These are phyloP conservation scores for Ceratocystis cubensis DNA, from an alignment of 2,329 filamentous ascomycete species.

Conservation along the genomic window DNA sequence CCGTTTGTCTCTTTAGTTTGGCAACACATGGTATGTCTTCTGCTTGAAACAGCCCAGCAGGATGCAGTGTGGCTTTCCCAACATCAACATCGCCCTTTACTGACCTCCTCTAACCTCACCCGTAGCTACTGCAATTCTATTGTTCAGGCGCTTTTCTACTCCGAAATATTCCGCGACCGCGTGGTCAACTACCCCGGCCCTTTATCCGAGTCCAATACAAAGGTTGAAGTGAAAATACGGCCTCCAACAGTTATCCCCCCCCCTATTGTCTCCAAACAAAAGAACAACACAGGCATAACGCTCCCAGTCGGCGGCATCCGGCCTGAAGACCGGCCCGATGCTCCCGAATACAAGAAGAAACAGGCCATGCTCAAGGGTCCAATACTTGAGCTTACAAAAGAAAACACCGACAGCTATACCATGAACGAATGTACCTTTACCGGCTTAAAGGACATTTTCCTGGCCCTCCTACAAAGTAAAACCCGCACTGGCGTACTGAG, in stretches of 20 bases:
- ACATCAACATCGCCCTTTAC: neutral
- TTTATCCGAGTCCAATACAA: constrained; percentile 54
- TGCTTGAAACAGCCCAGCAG: neutral
- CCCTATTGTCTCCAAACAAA: constrained; percentile 29
- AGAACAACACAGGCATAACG: constrained; percentile 11
- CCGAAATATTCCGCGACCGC: constrained; percentile 81
- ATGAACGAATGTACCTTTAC: constrained; percentile 96
- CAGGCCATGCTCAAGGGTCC: constrained; percentile 79
- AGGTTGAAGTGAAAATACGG: constrained; percentile 50
- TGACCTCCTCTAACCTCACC: neutral
- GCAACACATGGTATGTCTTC: constrained; percentile 75
- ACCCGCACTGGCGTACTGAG: constrained; percentile 82
- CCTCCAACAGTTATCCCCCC: constrained; percentile 39
- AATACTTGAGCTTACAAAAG: constrained; percentile 69
- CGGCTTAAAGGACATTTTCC: constrained; percentile 89
- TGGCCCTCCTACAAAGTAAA: constrained; percentile 68
- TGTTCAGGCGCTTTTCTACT: constrained; percentile 93
- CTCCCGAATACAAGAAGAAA: constrained; percentile 96
- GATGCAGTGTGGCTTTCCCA: neutral
- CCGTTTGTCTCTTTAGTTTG: constrained; percentile 51
- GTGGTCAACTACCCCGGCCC: constrained; percentile 82
- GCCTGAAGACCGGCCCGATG: constrained; percentile 86
- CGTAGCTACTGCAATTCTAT: constrained; percentile 95
- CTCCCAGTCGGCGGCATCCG: constrained; percentile 36
- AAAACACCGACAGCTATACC: constrained; percentile 67